A percentile compares a stretch with the other conserved stretches of the same genome.
Evolutionary conservation across 257 asterid species (phyloP).

Genomic region (Buddleja alternifolia): DNA sequence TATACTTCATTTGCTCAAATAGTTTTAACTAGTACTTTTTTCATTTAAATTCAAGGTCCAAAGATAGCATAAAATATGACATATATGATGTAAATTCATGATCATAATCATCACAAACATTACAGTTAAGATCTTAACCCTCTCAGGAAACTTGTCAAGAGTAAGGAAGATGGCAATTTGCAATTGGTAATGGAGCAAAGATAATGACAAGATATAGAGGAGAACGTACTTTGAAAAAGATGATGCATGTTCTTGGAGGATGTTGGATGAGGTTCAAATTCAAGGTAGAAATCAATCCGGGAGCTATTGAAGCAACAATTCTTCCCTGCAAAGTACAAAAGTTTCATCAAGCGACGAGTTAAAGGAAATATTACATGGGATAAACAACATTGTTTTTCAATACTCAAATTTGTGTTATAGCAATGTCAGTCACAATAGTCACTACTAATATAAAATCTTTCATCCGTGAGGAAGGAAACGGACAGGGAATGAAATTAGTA

Average conservation of each 20-base stretch:
- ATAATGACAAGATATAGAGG: slow-evolving; percentile 19
- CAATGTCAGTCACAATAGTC: neutral
- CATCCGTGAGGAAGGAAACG: slow-evolving; percentile 14
- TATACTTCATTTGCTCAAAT: too few species aligned
- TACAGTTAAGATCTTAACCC: neutral
- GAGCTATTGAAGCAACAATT: slow-evolving; percentile 95
- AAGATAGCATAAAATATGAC: too few species aligned
- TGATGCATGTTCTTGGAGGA: slow-evolving; percentile 86
- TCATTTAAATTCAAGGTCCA: too few species aligned
- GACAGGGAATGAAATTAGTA: slow-evolving; percentile 17
- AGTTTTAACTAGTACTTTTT: too few species aligned
- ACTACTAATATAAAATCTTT: neutral
- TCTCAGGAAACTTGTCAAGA: neutral
- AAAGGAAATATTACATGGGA: neutral
- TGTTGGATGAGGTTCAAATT: slow-evolving; percentile 91
- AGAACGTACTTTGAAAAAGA: slow-evolving; percentile 83
- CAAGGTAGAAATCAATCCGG: slow-evolving; percentile 76
- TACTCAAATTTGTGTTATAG: neutral
- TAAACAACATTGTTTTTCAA: neutral
- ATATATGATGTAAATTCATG: neutral
- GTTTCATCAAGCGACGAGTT: slow-evolving; percentile 16
- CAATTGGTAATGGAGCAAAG: slow-evolving; percentile 1
- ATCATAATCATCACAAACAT: slow-evolving; percentile 7
- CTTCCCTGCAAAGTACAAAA: slow-evolving; percentile 61
- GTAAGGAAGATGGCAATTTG: slow-evolving; percentile 2